phyloP scores from a whole-genome alignment of 805 yeast genomes.

The Blastobotrys attinorum region DNA sequence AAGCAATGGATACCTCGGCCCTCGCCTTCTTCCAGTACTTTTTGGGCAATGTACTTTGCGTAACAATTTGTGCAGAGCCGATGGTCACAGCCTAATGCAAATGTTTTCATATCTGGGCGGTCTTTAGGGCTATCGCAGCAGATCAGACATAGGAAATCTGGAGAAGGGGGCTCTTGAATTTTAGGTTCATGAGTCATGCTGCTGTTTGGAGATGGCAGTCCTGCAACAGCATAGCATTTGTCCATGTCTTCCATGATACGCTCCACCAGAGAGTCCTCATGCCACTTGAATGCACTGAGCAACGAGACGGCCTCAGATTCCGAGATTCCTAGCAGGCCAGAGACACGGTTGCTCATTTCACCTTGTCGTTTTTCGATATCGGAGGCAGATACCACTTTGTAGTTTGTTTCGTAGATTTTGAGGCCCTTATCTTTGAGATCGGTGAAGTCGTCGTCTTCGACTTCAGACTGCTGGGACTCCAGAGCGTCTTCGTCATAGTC shows the following conservation, averaged over 20 bases:
- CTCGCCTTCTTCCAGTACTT: conserved; percentile 28
- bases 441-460: conserved; percentile 13
- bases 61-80: conserved; percentile 66
- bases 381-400: conserved; percentile 14
- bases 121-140: conserved; percentile 64
- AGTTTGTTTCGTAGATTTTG: conserved; percentile 21
- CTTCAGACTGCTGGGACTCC: conserved; percentile 5
- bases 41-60: conserved; percentile 45
- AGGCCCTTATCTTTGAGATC: conserved; percentile 10
- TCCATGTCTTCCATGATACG: conserved; percentile 41
- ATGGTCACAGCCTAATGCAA: conserved; percentile 61
- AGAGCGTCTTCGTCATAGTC: conserved; percentile 17
- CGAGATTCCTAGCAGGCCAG: conserved; percentile 33
- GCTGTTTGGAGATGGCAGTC: conserved; percentile 19
- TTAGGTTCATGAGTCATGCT: conserved; percentile 1
- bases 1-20: conserved; percentile 52
- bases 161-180: conserved; percentile 14
- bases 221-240: conserved; percentile 29
- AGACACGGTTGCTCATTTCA: conserved; percentile 29
- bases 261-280: conserved; percentile 49
- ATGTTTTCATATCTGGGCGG: conserved; percentile 31
- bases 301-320: conserved; percentile 36
- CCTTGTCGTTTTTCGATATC: conserved; percentile 27
- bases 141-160: conserved; percentile 43
- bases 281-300: conserved; percentile 48